A percentile compares a stretch with the other conserved stretches of the same genome.
Conservation (phyloP, 1,284 basidiomycete species). For the Rhodotorula sp. region DNA sequence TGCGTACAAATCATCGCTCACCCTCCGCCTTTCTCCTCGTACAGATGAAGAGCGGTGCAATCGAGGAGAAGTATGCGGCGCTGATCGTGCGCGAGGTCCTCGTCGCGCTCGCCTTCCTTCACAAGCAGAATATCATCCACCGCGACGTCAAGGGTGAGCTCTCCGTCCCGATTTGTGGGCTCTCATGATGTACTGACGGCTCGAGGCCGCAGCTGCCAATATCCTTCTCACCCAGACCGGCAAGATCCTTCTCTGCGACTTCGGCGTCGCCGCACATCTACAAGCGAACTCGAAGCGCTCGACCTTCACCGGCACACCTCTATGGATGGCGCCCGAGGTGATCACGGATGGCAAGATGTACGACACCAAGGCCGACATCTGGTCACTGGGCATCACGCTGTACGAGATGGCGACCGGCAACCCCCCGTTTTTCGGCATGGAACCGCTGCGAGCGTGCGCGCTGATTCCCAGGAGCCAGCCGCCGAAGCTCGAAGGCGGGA, state of each 20-base stretch:
- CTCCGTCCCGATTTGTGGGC: neutral
- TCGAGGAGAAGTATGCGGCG: slow-evolving; percentile 87
- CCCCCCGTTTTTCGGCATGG: slow-evolving; percentile 75
- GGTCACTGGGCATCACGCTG: slow-evolving; percentile 91
- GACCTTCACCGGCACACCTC: slow-evolving; percentile 91
- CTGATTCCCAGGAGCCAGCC: slow-evolving; percentile 85
- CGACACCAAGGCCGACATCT: slow-evolving; percentile 93
- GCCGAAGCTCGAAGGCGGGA: slow-evolving; percentile 76
- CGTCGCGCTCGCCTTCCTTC: slow-evolving; percentile 78
- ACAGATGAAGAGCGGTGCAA: slow-evolving; percentile 68
- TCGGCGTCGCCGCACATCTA: slow-evolving; percentile 91
- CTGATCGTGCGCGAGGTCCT: slow-evolving; percentile 88
- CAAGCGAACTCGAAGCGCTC: slow-evolving; percentile 83
- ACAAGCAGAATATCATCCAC: slow-evolving; percentile 92
- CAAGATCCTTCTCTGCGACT: slow-evolving; percentile 91
- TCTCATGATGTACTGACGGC: neutral
- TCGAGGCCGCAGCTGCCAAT: slow-evolving; percentile 67
- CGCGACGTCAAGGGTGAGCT: slow-evolving; percentile 77
- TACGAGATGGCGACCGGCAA: slow-evolving; percentile 95
- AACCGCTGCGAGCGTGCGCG: slow-evolving; percentile 69
- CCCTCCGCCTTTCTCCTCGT: slow-evolving; percentile 35
- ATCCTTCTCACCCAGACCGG: slow-evolving; percentile 81
- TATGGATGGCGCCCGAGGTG: slow-evolving; percentile 99
- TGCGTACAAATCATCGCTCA: neutral
- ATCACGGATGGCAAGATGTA: slow-evolving; percentile 82